A percentile compares a stretch with the other conserved stretches of the same genome.
Conservation (phyloP, 257 asterid genomes). For the Scutellaria barbata region DNA sequence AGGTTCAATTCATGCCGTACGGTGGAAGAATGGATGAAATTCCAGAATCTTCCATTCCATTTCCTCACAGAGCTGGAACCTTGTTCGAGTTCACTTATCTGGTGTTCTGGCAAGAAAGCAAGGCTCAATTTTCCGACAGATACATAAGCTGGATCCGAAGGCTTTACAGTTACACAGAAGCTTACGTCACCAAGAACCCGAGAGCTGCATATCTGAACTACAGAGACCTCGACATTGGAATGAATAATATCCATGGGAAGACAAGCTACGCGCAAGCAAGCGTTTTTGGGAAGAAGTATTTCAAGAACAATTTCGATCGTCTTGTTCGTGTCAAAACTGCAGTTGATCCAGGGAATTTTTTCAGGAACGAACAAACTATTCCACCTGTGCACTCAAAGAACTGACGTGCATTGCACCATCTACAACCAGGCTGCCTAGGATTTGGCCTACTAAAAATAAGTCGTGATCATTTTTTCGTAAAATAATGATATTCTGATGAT, state of each 20-base stretch:
- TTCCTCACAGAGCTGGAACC: slow-evolving; percentile 39
- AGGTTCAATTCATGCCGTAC: slow-evolving; percentile 21
- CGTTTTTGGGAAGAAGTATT: slow-evolving; percentile 31
- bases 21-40: slow-evolving; percentile 40
- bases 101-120: slow-evolving; percentile 21
- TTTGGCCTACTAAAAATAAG: too few species aligned
- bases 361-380: neutral
- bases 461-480: too few species aligned
- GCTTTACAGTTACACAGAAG: slow-evolving; percentile 18
- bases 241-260: neutral
- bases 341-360: neutral
- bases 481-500: too few species aligned
- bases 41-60: slow-evolving; percentile 24
- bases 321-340: slow-evolving; percentile 24
- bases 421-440: too few species aligned
- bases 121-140: neutral
- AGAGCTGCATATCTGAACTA: neutral
- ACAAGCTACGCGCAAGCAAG: slow-evolving; percentile 17
- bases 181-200: slow-evolving; percentile 27
- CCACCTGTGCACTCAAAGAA: neutral
- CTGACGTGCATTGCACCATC: too few species aligned
- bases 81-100: slow-evolving; percentile 8
- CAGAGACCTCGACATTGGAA: slow-evolving; percentile 25
- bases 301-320: slow-evolving; percentile 17
- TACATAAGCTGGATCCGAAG: slow-evolving; percentile 30